Evolutionary conservation across 1,284 basidiomycete genomes (phyloP), one percentile per base, ranked within the genome.

Genomic region (Ganoderma leucocontextum): DNA sequence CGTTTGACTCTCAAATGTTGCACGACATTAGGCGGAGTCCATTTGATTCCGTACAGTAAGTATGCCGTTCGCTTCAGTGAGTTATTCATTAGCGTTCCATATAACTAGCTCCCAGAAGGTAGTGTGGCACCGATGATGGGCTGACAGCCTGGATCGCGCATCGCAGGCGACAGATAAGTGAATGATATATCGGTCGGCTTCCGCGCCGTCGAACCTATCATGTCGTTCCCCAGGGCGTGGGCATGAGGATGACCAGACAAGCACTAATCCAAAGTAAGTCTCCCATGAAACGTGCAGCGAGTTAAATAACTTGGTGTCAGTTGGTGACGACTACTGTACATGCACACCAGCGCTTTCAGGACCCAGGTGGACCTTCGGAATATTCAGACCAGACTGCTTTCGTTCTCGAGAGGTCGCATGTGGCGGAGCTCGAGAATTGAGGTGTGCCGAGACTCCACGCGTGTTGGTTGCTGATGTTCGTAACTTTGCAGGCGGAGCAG

Each of bases 151-250:
- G 29, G 52, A 55, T 33, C 4, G 52, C 52, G 12, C 33, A 35
- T 55, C 15, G 10, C 29, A 39, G 1, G 36, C 62, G 38, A 41
- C 7, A 10, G 2, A 17, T n/a, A 55, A 13, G 62, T 33, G 44
- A 47, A 63, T 57, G 57, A 58, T 35, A 59, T 19, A 60, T 60
- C 15, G 5, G 25, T 63, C 66, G 55, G 66, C 47, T 38, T 35
- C 55, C 61, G 62, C 47, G 44, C 57, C 62, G 57, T 60, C 57
- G 47, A 60, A 67, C 44, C 61, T 67, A 63, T 66, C 64, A 60
- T 10, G 22, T 38, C 10, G 33, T 58, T 25, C 4, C 22, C 33
- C 10, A 13, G 47, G 12, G 22, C 22, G 4, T 25, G 22, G 33
- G 29, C 53, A 55, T 38, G 57, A 22, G 41, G 33, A 55, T 41